Base-by-base conservation (phyloP, 1,284 basidiomycete genomes). In the Rhodotorula glutinis region DNA sequence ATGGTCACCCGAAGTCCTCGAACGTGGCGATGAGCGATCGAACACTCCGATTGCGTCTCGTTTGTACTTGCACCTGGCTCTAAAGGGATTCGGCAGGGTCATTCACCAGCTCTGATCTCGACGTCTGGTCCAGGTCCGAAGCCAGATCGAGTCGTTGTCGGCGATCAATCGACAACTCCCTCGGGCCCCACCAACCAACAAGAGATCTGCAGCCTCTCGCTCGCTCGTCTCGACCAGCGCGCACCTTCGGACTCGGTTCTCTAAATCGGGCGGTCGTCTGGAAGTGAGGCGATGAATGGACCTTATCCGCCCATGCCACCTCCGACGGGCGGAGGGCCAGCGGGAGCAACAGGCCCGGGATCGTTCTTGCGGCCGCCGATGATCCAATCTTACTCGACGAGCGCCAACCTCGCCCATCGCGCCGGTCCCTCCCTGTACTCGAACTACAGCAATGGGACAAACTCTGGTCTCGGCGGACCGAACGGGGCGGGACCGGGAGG, bases 401-500 rank as follows among this genome's bases (percentile, higher is more conserved):
- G 56, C 40, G 44, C 61, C 11, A 51, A 29, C 23, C 29, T 13
- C 21, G n/a, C 25, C 13, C 21, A 9, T 2, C 46, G n/a, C 0
- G 11, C 23, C 7, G 44, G n/a, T 9, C 53, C 33, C 25, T 9
- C 19, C 10, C 47, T 13, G 38, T 30, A 40, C 25, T 25, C 17
- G 11, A 51, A 33, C 23, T 25, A 16, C 16, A 7, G 3, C 23
- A 41, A 38, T 23, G n/a, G 30, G 11, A 5, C 2, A 5, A 23
- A 46, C 40, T n/a, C 19, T 13, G 14, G 23, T 13, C 25, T 13
- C 41, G n/a, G 21, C n/a, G 40, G 43, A 8, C 25, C 79, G 78
- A 4, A 74, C 78, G 4, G 77, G 78, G 25, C 77, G 33, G 33
- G 33, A 7, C 11, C 33, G 11, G 33, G 33, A 38, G 33, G 33